Percentiles rank a stretch among this genome's conserved stretches.
Evolutionary conservation across 768 basidiomycete genomes (phyloP).

Genomic region (Lactarius psammicola): DNA sequence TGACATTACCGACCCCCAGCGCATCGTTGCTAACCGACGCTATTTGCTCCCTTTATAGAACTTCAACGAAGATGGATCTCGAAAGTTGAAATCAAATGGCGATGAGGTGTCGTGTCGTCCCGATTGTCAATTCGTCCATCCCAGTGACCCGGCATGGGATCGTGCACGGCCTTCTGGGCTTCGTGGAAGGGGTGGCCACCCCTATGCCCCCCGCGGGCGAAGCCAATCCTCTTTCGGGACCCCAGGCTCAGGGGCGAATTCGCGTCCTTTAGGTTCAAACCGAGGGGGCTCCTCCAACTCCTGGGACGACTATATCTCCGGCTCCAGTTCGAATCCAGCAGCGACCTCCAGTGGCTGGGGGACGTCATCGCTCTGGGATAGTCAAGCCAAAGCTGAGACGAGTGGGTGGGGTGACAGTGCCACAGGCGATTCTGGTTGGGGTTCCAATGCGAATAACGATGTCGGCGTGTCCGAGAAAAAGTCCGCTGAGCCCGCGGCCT

Average conservation of each 20-base stretch:
- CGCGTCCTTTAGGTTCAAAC: background rate
- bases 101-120: conserved; percentile 1
- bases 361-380: conserved; percentile 1
- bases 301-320: conserved; percentile 20
- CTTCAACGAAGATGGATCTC: conserved; percentile 16
- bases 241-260: background rate
- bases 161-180: background rate
- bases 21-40: background rate
- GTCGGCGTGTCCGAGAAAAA: conserved; percentile 1
- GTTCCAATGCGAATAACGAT: background rate
- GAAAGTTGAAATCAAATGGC: conserved; percentile 13
- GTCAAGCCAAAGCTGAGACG: background rate
- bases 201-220: conserved; percentile 11
- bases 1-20: background rate
- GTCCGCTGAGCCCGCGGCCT: conserved; percentile 1
- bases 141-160: conserved; percentile 22
- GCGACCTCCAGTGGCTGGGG: conserved; percentile 5
- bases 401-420: conserved; percentile 16
- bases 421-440: conserved; percentile 16
- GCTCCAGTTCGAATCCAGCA: background rate
- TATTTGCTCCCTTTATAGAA: conserved; percentile 3
- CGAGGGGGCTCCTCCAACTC: conserved; percentile 1
- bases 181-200: conserved; percentile 13
- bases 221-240: conserved; percentile 6
- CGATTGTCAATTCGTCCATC: conserved; percentile 19